A percentile compares a stretch with the other conserved stretches of the same genome.
These are phyloP conservation scores for Echinosophora koreensis DNA, from an alignment of 306 rosid genomes.

Conservation along the genomic window DNA sequence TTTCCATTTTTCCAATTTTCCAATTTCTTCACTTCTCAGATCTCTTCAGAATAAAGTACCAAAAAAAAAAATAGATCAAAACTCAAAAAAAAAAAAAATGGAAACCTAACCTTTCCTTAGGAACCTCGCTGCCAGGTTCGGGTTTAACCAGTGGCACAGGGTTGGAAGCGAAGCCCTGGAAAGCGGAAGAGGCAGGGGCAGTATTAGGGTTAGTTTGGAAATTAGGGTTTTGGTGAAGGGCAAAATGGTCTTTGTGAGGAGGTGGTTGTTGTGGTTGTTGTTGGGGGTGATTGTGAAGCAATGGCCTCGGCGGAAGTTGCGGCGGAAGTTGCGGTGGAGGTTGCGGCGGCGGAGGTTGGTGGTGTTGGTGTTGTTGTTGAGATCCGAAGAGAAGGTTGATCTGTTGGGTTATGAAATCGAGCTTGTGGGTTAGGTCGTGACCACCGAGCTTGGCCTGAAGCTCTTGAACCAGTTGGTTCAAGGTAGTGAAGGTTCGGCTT, in stretches of 20 bases:
- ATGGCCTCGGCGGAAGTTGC: conserved; percentile 34
- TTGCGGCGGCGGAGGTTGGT: conserved; percentile 25
- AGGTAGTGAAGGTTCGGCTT: conserved; percentile 49
- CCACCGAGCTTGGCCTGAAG: conserved; percentile 78
- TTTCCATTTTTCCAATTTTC: not conserved
- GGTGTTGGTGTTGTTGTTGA: conserved; percentile 43
- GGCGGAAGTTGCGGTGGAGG: conserved; percentile 41
- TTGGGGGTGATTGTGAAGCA: conserved; percentile 29
- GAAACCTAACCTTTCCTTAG: conserved; percentile 66
- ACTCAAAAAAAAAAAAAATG: not conserved
- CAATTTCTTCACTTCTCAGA: conserved; percentile 9
- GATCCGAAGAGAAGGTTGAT: conserved; percentile 63
- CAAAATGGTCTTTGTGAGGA: conserved; percentile 59
- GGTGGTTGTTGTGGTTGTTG: conserved; percentile 3
- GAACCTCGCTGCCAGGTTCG: conserved; percentile 49
- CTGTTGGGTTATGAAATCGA: conserved; percentile 70
- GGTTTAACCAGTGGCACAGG: conserved; percentile 41
- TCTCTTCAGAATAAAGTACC: not conserved
- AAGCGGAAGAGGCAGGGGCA: conserved; percentile 54
- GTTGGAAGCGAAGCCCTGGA: conserved; percentile 53
- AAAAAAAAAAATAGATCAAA: not conserved
- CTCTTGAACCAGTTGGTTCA: conserved; percentile 69
- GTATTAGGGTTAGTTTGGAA: conserved; percentile 44
- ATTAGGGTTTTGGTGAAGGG: conserved; percentile 74
- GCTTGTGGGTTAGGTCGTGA: conserved; percentile 70